phyloP scores from a whole-genome alignment of 176 grass and related monocot species.

The Tillandsia fasciculata region DNA sequence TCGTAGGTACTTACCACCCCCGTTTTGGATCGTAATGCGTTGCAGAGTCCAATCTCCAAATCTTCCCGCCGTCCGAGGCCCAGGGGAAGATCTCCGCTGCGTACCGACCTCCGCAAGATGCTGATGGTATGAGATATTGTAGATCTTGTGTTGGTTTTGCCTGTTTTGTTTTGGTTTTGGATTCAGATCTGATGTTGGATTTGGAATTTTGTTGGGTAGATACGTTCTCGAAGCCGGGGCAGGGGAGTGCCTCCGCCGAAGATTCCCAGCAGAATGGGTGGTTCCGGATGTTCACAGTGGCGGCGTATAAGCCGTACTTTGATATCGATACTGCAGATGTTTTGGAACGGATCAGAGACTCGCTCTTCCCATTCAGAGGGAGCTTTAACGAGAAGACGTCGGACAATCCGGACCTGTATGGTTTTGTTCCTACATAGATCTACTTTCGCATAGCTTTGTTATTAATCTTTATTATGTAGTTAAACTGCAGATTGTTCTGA shows the following conservation, averaged over 20 bases:
- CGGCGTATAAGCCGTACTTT: slow-evolving; percentile 83
- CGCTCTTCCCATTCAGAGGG: slow-evolving; percentile 82
- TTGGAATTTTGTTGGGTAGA: slow-evolving; percentile 26
- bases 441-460: neutral
- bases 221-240: slow-evolving; percentile 55
- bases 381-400: slow-evolving; percentile 92
- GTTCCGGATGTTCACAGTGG: slow-evolving; percentile 80
- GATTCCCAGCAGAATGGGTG: slow-evolving; percentile 59
- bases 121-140: slow-evolving; percentile 44
- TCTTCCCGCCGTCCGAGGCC: slow-evolving; percentile 68
- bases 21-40: slow-evolving; percentile 8
- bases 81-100: slow-evolving; percentile 82
- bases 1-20: neutral
- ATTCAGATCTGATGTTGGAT: slow-evolving; percentile 21
- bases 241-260: slow-evolving; percentile 25
- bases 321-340: slow-evolving; percentile 86
- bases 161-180: neutral
- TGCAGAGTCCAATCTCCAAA: slow-evolving; percentile 83
- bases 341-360: slow-evolving; percentile 85
- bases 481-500: neutral
- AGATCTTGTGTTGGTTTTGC: neutral
- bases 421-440: neutral
- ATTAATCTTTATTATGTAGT: neutral
- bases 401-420: slow-evolving; percentile 87
- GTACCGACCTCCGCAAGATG: slow-evolving; percentile 87